Evolutionary conservation across 2,329 filamentous ascomycete species (phyloP).

Genomic region (Colletotrichum musae): DNA sequence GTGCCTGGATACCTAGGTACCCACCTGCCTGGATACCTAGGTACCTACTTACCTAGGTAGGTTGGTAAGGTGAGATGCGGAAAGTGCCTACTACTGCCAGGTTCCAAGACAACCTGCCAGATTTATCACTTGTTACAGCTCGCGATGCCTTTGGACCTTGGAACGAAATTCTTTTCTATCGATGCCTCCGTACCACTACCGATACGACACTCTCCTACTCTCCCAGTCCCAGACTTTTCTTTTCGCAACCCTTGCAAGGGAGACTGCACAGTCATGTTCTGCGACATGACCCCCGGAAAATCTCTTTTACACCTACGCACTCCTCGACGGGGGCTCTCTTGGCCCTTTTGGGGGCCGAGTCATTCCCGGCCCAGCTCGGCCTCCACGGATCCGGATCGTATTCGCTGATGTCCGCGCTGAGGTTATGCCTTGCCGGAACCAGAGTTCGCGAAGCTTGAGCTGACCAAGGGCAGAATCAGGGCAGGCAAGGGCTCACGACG

Average conservation of each 20-base stretch:
- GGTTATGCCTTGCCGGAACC: neutral
- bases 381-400: constrained; percentile 13
- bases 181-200: constrained; percentile 21
- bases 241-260: neutral
- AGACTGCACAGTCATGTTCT: constrained; percentile 18
- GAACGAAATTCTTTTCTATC: constrained; percentile 2
- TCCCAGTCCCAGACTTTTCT: constrained; percentile 8
- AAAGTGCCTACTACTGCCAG: no score
- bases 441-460: neutral
- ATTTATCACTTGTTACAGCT: constrained; percentile 8
- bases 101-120: neutral
- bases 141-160: neutral
- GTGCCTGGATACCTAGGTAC: no score
- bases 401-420: constrained; percentile 1
- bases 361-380: constrained; percentile 23
- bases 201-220: neutral
- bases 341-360: constrained; percentile 29
- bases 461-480: constrained; percentile 1
- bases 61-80: no score
- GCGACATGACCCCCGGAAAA: constrained; percentile 14
- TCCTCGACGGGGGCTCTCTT: constrained; percentile 4
- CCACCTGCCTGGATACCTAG: no score
- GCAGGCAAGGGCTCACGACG: neutral
- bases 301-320: constrained; percentile 8
- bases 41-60: no score